Base-by-base conservation (phyloP, 345 rosid genomes). In the Toxicodendron radicans region DNA sequence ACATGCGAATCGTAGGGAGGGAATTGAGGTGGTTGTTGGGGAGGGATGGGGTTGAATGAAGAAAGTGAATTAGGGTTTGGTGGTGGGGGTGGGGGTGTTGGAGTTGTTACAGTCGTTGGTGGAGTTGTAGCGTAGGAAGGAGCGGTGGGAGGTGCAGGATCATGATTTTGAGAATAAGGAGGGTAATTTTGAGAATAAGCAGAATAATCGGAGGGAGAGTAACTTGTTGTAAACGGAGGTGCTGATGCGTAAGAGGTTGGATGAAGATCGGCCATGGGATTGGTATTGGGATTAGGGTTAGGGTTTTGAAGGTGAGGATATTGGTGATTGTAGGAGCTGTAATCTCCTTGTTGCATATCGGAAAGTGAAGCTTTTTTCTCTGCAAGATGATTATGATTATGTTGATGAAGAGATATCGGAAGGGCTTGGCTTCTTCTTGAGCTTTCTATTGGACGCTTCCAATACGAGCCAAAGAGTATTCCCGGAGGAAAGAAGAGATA, bases 261-360 rank as follows among this genome's bases (percentile, higher is more conserved):
- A 67, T 79, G 41, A 71, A 67, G 90, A 72, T 89, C 93, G 46
- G 87, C 70, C 0, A 88, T 62, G 14, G 83, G 45, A 72, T 74
- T 82, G 3, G 84, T 75, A 46, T 73, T 79, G 3, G 86, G 83
- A 45, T 68, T 69, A 0, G 86, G 81, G 75, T 61, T 80, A 53
- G 91, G 85, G 80, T 82, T 91, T 75, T 78, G 88, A 18, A 58
- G 78, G 78, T 85, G 83, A 70, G 89, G 78, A 70, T 72, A 84
- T 48, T 84, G 89, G 13, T 81, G 81, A 60, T 87, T 89, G 45
- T 85, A 91, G 68, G 96, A 86, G 73, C 79, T 75, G 89, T 85
- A 91, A 60, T 95, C 98, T 74, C 97, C 98, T 75, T 83, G 96
- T 63, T 91, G 91, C 91, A 88, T 88, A 62, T 20, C 49, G 48